phyloP scores from a whole-genome alignment of 306 rosid species.

The Coriaria nepalensis region DNA sequence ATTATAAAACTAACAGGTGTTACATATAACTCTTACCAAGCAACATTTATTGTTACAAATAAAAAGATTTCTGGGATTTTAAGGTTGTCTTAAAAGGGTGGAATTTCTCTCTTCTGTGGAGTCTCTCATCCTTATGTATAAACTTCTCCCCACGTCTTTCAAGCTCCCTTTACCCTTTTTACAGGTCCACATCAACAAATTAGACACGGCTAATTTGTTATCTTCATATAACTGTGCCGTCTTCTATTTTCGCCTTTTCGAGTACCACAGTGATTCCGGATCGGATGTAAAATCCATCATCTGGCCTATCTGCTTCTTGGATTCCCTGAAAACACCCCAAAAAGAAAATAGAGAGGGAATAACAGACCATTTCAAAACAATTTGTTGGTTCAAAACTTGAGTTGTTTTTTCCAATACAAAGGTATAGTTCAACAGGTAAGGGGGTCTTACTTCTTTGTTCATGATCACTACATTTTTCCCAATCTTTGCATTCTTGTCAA shows the following conservation, averaged over 20 bases:
- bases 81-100: no score
- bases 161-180: background rate
- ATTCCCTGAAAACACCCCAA: constrained; percentile 45
- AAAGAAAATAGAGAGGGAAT: background rate
- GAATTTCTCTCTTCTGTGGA: no score
- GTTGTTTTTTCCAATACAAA: no score
- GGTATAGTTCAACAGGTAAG: background rate
- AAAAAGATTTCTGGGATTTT: no score
- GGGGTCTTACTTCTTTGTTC: constrained; percentile 63
- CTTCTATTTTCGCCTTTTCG: constrained; percentile 68
- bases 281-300: constrained; percentile 72
- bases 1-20: no score
- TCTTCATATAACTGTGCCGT: constrained; percentile 52
- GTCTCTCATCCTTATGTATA: no score
- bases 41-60: no score
- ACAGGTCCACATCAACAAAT: background rate
- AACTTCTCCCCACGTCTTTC: no score
- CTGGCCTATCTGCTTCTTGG: constrained; percentile 71
- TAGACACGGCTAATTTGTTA: constrained; percentile 9
- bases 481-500: constrained; percentile 81
- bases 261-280: constrained; percentile 54
- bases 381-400: background rate
- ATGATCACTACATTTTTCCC: constrained; percentile 62
- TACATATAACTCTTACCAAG: no score
- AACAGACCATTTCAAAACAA: background rate